Evolutionary conservation across 805 yeast species (phyloP), one percentile per base, ranked within the genome.

Genomic region (Zygotorulaspora florentina): DNA sequence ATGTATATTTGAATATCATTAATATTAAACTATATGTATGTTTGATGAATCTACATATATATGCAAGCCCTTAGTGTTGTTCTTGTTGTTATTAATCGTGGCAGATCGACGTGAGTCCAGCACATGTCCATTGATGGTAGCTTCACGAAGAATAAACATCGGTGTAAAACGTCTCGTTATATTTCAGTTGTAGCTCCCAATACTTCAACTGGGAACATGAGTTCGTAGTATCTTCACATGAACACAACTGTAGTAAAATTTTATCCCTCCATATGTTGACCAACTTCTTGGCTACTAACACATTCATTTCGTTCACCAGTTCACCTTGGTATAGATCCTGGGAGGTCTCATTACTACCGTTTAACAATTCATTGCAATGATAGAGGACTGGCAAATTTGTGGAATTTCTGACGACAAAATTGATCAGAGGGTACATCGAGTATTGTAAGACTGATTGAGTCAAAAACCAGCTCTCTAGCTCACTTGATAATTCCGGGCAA

Each of bases 181-280:
- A 50, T 30, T 54, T 50, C 40, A 54, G 42, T 37, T 58, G 61
- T 39, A 49, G 35, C 41, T 59, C 58, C 64, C 64, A 61, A 42
- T 54, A 59, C 35, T 53, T 51, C 35, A 61, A 40, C 36, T 61
- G 62, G 29, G 58, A 49, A 18, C 57, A 55, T 6, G 57, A 48
- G 16, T 50, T 45, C 3, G 56, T 41, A 2, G 56, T 58, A 40
- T 59, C 65, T 38, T 56, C 48, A 20, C 55, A 51, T 8, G 49
- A 43, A 39, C 55, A 53, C 16, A 59, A 35, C 39, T 61, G 59
- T 39, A 53, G 52, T 23, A 58, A 39, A 26, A 57, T 56, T 34
- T 43, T 52, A 39, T 59, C 61, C 25, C 49, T 53, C 65, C 65
- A 61, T 38, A 47, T 52, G 23, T 53, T 54, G 18, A 58, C 57